Conservation (phyloP, 2,329 filamentous ascomycete species). For the Ophiostoma populinum region DNA sequence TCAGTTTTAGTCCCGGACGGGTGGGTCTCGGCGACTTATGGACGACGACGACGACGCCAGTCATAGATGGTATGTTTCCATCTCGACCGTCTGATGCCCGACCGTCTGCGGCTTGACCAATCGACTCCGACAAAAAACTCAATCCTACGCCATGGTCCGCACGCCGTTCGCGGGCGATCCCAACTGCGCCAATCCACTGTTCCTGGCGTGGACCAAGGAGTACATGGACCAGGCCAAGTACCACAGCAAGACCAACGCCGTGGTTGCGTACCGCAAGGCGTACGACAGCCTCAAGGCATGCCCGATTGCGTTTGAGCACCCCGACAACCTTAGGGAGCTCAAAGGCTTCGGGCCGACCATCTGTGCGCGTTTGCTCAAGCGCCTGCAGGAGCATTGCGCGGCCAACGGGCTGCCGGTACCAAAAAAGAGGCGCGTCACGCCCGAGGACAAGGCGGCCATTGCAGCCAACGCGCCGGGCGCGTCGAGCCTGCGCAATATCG, state of each 20-base stretch:
- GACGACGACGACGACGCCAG: too few species aligned
- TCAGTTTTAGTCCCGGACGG: too few species aligned
- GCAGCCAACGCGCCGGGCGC: conserved; percentile 9
- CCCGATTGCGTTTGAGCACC: conserved; percentile 53
- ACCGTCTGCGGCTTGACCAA: too few species aligned
- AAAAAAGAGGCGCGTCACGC: conserved; percentile 19
- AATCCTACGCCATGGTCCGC: too few species aligned
- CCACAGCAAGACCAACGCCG: conserved; percentile 48
- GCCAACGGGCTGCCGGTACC: conserved; percentile 54
- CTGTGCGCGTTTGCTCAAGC: conserved; percentile 49
- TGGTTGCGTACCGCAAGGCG: conserved; percentile 56
- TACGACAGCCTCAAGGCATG: conserved; percentile 63
- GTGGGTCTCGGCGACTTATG: too few species aligned
- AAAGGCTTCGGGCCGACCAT: conserved; percentile 58
- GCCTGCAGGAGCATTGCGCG: conserved; percentile 41
- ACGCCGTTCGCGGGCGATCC: too few species aligned
- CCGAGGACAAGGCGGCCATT: conserved; percentile 13
- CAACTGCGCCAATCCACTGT: conserved; percentile 48
- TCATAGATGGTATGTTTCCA: too few species aligned
- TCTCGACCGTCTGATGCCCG: too few species aligned
- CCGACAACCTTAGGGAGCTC: conserved; percentile 54
- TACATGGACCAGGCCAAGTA: conserved; percentile 56
- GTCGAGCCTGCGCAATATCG: neutral
- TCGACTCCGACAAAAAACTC: too few species aligned
- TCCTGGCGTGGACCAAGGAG: conserved; percentile 59